Base-by-base conservation (phyloP, 2,329 filamentous ascomycete species). In the Aspergillus hiratsukae region DNA sequence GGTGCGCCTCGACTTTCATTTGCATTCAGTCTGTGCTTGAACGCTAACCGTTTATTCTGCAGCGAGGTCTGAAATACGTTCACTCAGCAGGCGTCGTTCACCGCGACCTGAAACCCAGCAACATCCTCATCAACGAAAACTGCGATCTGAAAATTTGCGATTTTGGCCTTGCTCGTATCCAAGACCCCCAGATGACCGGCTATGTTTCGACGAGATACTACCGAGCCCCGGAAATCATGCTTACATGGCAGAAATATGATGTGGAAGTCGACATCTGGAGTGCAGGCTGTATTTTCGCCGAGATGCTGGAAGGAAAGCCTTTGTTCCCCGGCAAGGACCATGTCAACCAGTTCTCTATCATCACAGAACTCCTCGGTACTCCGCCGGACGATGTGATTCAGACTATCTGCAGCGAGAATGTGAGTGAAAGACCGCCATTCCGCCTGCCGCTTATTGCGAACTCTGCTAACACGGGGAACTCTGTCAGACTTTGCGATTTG, bases 191-290 rank as follows among this genome's bases (percentile, higher is more conserved):
- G 78, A 99, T 99, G 94, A 99, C 94, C 45, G 94, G 94, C 66
- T 99, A 99, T 72, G 94, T 99, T 59, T 97, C 94, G 49, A 99
- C 94, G 60, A 84, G 94, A 81, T 99, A 99, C 82, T 99, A 99
- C 83, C 87, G 94, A 70, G 94, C 94, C 8, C 94, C 94, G 19
- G 94, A 99, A 77, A 99, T 99, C 73, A 99, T 99, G 94, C 91
- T 99, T 72, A 97, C 94, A 63, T 99, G 94, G 94, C 94, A 99
- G 81, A 99, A 99, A 80, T 99, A 99, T 78, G 94, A 99, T 67
- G 87, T 97, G 49, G 94, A 97, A 79, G 94, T 99, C 57, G 94
- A 99, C 74, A 96, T 99, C 72, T 99, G 94, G 94, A 97, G 94
- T 73, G 93, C 93, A 19, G 94, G 94, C 59, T 99, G 94, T 78